phyloP scores from a whole-genome alignment of 768 basidiomycete species.

The Termitomyces sp. region DNA sequence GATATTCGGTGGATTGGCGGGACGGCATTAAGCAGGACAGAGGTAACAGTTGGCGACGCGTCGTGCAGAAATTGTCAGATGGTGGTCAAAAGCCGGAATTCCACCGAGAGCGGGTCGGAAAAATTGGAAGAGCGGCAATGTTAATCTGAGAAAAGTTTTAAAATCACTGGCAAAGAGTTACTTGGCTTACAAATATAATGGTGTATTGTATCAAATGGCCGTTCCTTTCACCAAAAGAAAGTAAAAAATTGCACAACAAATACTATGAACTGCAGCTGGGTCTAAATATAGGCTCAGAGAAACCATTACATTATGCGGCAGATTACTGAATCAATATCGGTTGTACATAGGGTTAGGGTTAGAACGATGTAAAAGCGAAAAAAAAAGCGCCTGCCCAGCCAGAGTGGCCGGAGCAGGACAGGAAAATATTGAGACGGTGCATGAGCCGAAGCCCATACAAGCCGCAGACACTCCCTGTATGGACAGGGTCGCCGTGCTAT shows the following conservation, averaged over 20 bases:
- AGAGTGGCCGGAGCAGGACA: conserved; percentile 51
- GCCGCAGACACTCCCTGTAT: conserved; percentile 46
- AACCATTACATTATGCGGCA: background rate
- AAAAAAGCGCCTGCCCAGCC: conserved; percentile 38
- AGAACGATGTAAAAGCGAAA: background rate
- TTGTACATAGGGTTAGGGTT: background rate
- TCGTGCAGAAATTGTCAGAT: background rate
- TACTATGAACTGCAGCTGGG: no score
- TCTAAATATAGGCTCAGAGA: no score
- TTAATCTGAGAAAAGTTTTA: no score
- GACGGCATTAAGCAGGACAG: background rate
- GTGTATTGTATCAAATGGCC: background rate
- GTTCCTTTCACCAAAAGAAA: background rate
- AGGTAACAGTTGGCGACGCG: background rate
- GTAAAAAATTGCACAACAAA: no score
- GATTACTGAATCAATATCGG: no score
- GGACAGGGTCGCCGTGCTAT: conserved; percentile 76
- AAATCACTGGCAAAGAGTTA: background rate
- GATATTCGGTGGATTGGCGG: background rate
- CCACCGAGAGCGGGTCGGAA: background rate
- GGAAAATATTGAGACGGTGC: conserved; percentile 59
- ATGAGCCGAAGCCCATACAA: conserved; percentile 62
- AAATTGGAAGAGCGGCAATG: background rate
- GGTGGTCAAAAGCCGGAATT: background rate
- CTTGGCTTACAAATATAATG: background rate